Percentiles rank a stretch among this genome's conserved stretches.
phyloP scores from a whole-genome alignment of 257 asterid genomes.

The Nicotiana paniculata region DNA sequence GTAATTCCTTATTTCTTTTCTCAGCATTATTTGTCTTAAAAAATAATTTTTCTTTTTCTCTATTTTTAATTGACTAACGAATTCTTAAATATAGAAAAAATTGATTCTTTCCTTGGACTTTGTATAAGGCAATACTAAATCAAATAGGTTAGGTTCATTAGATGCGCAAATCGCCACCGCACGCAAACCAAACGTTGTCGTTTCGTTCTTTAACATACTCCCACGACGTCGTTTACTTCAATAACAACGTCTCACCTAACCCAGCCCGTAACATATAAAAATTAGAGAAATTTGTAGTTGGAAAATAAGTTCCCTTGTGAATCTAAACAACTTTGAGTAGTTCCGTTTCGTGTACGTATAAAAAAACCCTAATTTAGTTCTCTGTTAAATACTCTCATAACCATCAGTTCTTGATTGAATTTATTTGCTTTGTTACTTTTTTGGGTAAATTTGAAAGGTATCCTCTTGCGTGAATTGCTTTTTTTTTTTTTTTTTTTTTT shows the following conservation, averaged over 20 bases:
- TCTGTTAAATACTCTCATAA: neutral
- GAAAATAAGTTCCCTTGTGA: neutral
- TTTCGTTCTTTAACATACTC: neutral
- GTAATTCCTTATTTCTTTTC: too few relatives aligned
- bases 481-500: neutral
- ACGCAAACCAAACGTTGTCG: neutral
- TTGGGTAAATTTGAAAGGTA: neutral
- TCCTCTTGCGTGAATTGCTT: neutral
- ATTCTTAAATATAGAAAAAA: neutral
- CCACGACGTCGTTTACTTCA: neutral
- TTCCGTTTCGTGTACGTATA: neutral
- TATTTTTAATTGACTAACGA: neutral
- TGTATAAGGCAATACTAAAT: neutral
- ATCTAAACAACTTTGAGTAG: neutral
- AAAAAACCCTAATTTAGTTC: neutral
- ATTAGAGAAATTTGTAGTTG: too few relatives aligned
- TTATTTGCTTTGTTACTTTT: neutral
- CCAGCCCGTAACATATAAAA: neutral
- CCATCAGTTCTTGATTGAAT: neutral
- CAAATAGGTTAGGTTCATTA: neutral
- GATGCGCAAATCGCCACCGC: neutral
- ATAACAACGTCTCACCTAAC: neutral
- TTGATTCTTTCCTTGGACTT: neutral
- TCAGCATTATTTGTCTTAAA: too few relatives aligned
- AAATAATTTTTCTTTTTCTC: neutral